phyloP scores from a whole-genome alignment of 805 yeast genomes.

The Wickerhamomyces xylosicus region DNA sequence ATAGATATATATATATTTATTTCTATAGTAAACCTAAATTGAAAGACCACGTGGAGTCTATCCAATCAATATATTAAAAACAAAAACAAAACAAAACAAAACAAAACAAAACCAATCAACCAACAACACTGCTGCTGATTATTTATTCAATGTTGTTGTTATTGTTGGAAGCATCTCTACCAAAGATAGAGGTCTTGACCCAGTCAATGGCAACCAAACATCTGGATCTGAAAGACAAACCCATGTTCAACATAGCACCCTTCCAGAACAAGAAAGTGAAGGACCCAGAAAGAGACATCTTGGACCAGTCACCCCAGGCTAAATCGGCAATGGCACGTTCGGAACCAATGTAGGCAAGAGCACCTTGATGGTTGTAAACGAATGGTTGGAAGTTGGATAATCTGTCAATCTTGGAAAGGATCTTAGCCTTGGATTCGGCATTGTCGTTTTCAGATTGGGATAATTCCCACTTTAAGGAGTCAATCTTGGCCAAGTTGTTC shows the following conservation, averaged over 20 bases:
- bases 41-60: too few relatives aligned
- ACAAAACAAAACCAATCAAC: too few relatives aligned
- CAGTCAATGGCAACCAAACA: conserved; percentile 80
- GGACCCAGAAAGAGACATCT: conserved; percentile 74
- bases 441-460: conserved; percentile 21
- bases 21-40: background rate
- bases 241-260: conserved; percentile 87
- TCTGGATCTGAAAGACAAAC: conserved; percentile 82
- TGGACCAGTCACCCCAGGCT: conserved; percentile 69
- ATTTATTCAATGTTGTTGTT: background rate
- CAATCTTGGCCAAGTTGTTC: conserved; percentile 52
- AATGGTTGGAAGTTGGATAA: conserved; percentile 46
- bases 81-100: too few relatives aligned
- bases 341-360: conserved; percentile 87
- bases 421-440: conserved; percentile 25
- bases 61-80: too few relatives aligned
- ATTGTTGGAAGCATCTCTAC: conserved; percentile 60
- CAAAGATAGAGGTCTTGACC: conserved; percentile 79
- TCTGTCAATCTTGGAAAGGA: conserved; percentile 28
- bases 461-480: conserved; percentile 38
- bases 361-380: conserved; percentile 81
- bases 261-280: conserved; percentile 92
- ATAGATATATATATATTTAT: too few relatives aligned
- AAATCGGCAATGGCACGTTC: conserved; percentile 93
- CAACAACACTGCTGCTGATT: too few relatives aligned